phyloP scores from a whole-genome alignment of 352 stramenopile species.

The Globisporangium cystogenes region DNA sequence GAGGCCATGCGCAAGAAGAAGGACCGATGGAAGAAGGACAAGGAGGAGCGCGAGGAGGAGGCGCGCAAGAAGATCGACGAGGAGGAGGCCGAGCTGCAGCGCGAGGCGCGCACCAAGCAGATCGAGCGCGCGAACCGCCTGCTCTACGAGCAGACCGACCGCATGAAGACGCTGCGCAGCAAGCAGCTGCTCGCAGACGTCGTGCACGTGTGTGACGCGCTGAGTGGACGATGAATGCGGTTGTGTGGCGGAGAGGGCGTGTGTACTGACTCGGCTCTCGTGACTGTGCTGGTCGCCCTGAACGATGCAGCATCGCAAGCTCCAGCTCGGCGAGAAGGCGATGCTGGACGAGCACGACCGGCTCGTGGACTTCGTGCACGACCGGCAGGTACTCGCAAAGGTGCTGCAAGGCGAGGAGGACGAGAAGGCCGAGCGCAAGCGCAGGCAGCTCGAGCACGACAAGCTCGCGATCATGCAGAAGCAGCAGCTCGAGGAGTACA shows the following conservation, averaged over 20 bases:
- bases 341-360: constrained; percentile 51
- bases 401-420: constrained; percentile 49
- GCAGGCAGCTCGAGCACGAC: constrained; percentile 38
- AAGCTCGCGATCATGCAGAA: constrained; percentile 57
- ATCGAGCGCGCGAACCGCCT: constrained; percentile 83
- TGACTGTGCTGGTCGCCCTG: background rate
- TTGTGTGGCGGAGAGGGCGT: background rate
- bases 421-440: constrained; percentile 36
- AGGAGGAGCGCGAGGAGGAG: constrained; percentile 77
- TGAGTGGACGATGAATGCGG: too few relatives aligned
- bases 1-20: constrained; percentile 89
- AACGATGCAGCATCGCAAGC: constrained; percentile 43
- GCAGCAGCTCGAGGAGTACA: constrained; percentile 81
- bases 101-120: constrained; percentile 63
- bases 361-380: constrained; percentile 34
- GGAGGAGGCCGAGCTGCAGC: constrained; percentile 71
- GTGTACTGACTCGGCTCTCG: background rate
- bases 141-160: constrained; percentile 90
- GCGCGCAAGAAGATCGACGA: constrained; percentile 70
- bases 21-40: constrained; percentile 88
- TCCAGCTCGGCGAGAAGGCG: constrained; percentile 77
- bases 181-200: constrained; percentile 86
- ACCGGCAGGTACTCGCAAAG: constrained; percentile 39
- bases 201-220: constrained; percentile 34
- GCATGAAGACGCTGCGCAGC: constrained; percentile 87